Percentiles rank a stretch among this genome's conserved stretches.
Conservation (phyloP, 352 stramenopile species). For the Phytophthora nicotianae region DNA sequence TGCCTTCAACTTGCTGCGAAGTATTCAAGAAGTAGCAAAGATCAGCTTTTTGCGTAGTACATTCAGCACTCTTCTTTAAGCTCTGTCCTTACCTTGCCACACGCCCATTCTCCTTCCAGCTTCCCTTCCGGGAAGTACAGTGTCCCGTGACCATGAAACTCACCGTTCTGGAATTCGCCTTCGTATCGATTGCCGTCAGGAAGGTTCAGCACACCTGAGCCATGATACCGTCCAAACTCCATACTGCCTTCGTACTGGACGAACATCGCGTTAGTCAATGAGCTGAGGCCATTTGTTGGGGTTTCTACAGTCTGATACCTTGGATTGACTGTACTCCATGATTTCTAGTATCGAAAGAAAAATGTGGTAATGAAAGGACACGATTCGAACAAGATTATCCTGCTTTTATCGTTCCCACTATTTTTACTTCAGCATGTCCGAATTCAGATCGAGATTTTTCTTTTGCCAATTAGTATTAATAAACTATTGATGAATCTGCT, state of each 20-base stretch:
- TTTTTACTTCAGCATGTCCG: constrained; percentile 1
- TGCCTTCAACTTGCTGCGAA: constrained; percentile 70
- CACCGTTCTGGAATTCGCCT: constrained; percentile 79
- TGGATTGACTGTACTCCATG: constrained; percentile 42
- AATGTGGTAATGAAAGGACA: neutral
- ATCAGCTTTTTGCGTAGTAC: neutral
- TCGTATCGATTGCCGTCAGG: constrained; percentile 75
- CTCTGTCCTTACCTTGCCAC: constrained; percentile 59
- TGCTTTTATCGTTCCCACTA: neutral
- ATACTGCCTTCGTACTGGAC: constrained; percentile 63
- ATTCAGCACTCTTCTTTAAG: neutral
- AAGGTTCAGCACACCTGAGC: constrained; percentile 57
- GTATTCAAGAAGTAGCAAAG: neutral
- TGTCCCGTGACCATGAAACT: constrained; percentile 79
- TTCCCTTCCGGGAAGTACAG: constrained; percentile 74
- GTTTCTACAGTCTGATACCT: constrained; percentile 10
- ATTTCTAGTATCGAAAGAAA: neutral
- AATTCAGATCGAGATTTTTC: too few species aligned
- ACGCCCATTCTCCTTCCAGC: constrained; percentile 69
- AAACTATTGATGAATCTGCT: neutral
- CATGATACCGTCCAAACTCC: constrained; percentile 69
- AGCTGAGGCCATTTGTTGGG: neutral
- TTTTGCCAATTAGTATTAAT: too few species aligned
- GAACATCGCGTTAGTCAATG: neutral
- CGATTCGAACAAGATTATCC: constrained; percentile 1